Evolutionary conservation across 345 rosid species (phyloP).

Genomic region (Eucalyptus cloeziana): DNA sequence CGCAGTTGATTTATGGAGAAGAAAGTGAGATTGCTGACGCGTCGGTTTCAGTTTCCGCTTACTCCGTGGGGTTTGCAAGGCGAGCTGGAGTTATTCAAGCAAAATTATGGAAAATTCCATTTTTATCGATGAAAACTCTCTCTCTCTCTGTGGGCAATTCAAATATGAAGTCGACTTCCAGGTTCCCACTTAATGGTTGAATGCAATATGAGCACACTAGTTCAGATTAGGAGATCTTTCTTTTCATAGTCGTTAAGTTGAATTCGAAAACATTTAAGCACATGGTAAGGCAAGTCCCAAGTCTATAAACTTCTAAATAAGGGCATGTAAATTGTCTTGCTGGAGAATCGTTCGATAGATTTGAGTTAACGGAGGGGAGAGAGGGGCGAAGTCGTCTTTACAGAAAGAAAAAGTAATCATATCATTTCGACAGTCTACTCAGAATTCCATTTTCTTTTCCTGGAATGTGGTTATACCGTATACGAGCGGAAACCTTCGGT

Average conservation of each 20-base stretch:
- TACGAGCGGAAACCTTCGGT: no score
- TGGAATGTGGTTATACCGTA: background rate
- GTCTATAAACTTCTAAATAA: background rate
- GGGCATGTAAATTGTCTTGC: background rate
- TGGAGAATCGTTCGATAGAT: background rate
- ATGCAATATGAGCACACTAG: background rate
- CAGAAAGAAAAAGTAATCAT: no score
- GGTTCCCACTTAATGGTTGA: background rate
- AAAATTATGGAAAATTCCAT: background rate
- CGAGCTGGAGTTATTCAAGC: constrained; percentile 2
- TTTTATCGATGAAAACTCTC: background rate
- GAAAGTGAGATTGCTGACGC: background rate
- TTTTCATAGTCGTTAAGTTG: background rate
- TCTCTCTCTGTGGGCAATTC: background rate
- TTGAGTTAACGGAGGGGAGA: background rate
- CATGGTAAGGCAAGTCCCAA: background rate
- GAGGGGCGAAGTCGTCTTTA: background rate
- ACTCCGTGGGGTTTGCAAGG: background rate
- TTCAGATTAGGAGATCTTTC: background rate
- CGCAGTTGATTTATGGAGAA: background rate
- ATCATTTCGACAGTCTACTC: background rate
- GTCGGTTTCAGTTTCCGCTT: background rate
- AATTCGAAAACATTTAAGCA: background rate
- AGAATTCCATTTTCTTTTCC: background rate
- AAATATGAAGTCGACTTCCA: background rate